Evolutionary conservation across 2,329 filamentous ascomycete species (phyloP).

Genomic region (Cercospora citrullina): DNA sequence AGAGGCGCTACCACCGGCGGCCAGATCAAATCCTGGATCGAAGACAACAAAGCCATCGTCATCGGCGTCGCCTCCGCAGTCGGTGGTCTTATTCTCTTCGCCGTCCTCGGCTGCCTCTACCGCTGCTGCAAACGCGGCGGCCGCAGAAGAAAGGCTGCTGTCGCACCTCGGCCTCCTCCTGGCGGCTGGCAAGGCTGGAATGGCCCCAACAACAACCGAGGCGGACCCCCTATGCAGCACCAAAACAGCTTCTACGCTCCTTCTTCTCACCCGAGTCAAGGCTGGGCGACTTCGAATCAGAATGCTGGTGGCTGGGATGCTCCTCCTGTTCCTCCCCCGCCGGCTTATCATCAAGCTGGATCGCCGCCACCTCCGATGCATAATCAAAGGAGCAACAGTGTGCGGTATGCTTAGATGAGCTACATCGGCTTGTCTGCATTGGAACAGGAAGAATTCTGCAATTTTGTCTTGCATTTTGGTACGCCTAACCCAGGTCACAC

Average conservation of each 20-base stretch:
- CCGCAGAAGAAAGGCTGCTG: slow-evolving; percentile 18
- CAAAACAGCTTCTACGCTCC: slow-evolving; percentile 13
- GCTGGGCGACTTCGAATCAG: slow-evolving; percentile 28
- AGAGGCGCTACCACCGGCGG: slow-evolving; percentile 66
- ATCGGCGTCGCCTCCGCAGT: slow-evolving; percentile 75
- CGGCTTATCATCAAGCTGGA: slow-evolving; percentile 18
- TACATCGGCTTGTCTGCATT: not conserved
- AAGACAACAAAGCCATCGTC: slow-evolving; percentile 73
- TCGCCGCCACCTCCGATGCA: not conserved
- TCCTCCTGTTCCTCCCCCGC: slow-evolving; percentile 28
- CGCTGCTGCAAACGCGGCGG: slow-evolving; percentile 52
- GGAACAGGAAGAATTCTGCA: not conserved
- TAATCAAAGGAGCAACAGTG: slow-evolving; percentile 16
- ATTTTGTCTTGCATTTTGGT: not conserved
- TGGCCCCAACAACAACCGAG: slow-evolving; percentile 13
- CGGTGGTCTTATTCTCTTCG: slow-evolving; percentile 70
- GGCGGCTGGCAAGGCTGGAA: slow-evolving; percentile 41
- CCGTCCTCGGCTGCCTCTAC: slow-evolving; percentile 66
- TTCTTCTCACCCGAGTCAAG: slow-evolving; percentile 26
- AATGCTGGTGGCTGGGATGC: slow-evolving; percentile 15
- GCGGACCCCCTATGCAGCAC: slow-evolving; percentile 12
- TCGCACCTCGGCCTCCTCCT: slow-evolving; percentile 28
- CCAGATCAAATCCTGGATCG: slow-evolving; percentile 74
- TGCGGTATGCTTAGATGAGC: slow-evolving; percentile 27
- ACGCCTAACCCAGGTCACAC: too few species aligned